phyloP scores from a whole-genome alignment of 2,329 filamentous ascomycete species.

The Lasiodiplodia sp. region DNA sequence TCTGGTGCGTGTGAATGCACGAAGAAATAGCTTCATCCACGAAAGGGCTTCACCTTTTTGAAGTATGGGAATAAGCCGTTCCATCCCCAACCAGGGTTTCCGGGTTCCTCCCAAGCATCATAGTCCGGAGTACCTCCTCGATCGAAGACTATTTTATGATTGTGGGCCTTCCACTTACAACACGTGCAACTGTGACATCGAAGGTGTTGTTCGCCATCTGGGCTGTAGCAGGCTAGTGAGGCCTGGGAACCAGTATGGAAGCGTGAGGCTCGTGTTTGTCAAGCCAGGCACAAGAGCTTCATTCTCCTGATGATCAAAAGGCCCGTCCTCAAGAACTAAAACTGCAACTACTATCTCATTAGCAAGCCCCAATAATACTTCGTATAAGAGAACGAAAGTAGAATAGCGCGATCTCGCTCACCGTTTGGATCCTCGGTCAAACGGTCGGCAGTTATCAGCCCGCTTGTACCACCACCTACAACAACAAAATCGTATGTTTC shows the following conservation, averaged over 20 bases:
- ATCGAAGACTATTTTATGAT: conserved; percentile 50
- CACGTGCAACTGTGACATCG: conserved; percentile 45
- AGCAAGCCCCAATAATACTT: neutral
- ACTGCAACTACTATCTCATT: neutral
- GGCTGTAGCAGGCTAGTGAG: conserved; percentile 42
- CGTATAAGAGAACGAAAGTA: neutral
- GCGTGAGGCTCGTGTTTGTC: too few species aligned
- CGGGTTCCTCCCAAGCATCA: conserved; percentile 42
- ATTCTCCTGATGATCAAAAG: neutral
- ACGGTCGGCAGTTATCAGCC: conserved; percentile 31
- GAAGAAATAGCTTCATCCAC: neutral
- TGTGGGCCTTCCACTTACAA: conserved; percentile 47
- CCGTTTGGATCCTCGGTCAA: conserved; percentile 41
- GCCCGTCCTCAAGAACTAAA: too few species aligned
- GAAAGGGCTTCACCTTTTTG: conserved; percentile 4
- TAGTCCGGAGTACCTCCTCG: conserved; percentile 47
- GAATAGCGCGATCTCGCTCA: conserved; percentile 14
- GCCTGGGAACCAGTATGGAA: conserved; percentile 25
- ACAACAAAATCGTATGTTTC: conserved; percentile 15
- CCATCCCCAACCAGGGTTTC: conserved; percentile 45
- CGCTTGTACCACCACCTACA: conserved; percentile 32
- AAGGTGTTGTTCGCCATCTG: conserved; percentile 50
- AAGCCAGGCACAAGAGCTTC: neutral
- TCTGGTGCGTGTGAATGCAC: neutral
- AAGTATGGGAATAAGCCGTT: conserved; percentile 37